Conservation (phyloP, 2,329 filamentous ascomycete genomes). For the Ophiostoma piceae region DNA sequence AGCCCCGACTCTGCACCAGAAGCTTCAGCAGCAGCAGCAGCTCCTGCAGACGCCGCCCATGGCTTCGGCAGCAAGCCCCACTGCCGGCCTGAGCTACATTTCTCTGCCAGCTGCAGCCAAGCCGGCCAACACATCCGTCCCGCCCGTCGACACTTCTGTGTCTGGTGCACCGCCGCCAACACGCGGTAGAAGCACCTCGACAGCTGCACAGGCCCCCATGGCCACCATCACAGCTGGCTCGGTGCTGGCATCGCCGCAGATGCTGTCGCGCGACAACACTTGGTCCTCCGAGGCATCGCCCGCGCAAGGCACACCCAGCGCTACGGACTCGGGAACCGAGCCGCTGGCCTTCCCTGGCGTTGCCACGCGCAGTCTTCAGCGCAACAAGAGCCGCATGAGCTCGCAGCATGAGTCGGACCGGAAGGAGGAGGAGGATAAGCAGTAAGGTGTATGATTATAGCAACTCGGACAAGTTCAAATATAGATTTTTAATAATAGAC, state of each 20-base stretch:
- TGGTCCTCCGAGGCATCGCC: conserved; percentile 33
- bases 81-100: conserved; percentile 9
- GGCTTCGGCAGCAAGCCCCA: background rate
- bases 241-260: conserved; percentile 18
- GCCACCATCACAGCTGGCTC: conserved; percentile 17
- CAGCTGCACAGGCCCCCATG: conserved; percentile 24
- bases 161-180: background rate
- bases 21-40: conserved; percentile 15
- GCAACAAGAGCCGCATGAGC: conserved; percentile 39
- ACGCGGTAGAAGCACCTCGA: conserved; percentile 18
- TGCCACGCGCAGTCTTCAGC: conserved; percentile 49
- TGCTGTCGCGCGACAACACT: conserved; percentile 32
- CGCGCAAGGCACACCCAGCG: background rate
- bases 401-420: conserved; percentile 39
- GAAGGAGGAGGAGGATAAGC: background rate
- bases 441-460: background rate
- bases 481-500: too few relatives aligned
- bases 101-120: conserved; percentile 11
- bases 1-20: background rate
- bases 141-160: background rate
- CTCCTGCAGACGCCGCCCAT: conserved; percentile 3
- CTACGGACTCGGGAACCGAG: conserved; percentile 46
- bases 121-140: background rate
- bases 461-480: too few relatives aligned
- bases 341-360: conserved; percentile 69